Conservation (phyloP, 805 yeast genomes). For the Danielozyma ontarioensis region DNA sequence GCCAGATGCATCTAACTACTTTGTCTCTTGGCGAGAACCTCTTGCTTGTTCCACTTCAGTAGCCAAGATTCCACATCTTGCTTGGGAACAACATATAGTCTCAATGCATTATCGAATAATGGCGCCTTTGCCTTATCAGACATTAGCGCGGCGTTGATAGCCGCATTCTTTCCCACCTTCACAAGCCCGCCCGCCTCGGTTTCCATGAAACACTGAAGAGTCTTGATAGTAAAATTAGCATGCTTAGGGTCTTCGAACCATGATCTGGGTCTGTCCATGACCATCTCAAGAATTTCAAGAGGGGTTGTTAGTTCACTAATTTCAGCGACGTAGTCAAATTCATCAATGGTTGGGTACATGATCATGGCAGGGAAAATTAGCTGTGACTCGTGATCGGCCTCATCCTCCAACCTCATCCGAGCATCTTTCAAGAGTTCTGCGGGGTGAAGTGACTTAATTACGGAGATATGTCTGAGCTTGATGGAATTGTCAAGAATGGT, state of each 20-base stretch:
- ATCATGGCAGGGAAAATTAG: constrained; percentile 76
- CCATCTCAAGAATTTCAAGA: constrained; percentile 51
- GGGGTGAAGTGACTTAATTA: constrained; percentile 47
- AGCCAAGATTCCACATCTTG: constrained; percentile 62
- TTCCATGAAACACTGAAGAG: constrained; percentile 74
- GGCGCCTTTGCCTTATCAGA: constrained; percentile 64
- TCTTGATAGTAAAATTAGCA: constrained; percentile 50
- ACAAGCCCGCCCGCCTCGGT: constrained; percentile 79
- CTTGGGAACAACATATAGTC: constrained; percentile 78
- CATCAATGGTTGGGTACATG: constrained; percentile 77
- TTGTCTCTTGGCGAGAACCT: constrained; percentile 42
- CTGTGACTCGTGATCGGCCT: constrained; percentile 67
- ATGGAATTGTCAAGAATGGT: constrained; percentile 54
- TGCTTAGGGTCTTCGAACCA: constrained; percentile 67
- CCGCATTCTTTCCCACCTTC: constrained; percentile 73
- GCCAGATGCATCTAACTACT: too few species aligned
- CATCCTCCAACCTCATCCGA: constrained; percentile 55
- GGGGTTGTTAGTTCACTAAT: constrained; percentile 71
- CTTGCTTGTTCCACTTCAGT: constrained; percentile 55
- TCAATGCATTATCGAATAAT: constrained; percentile 65
- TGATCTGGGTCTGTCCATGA: constrained; percentile 58
- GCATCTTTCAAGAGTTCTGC: constrained; percentile 51
- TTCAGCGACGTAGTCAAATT: constrained; percentile 75
- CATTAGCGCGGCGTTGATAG: constrained; percentile 60
- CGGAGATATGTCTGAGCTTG: constrained; percentile 50